Evolutionary conservation across 495 filamentous ascomycete genomes (phyloP).

Genomic region (Aspergillus heteromorphus): DNA sequence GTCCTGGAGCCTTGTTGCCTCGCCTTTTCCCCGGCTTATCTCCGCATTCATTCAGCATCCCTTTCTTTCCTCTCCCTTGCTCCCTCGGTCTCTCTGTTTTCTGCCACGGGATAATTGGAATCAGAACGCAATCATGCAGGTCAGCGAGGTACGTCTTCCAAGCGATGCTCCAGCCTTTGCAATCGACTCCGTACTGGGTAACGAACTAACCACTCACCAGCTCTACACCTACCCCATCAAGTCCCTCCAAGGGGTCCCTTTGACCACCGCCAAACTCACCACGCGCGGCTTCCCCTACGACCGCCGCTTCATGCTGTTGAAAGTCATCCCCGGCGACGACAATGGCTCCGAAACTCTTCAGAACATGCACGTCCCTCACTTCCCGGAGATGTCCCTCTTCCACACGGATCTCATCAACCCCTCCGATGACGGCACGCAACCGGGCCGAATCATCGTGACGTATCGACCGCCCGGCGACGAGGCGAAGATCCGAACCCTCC

Average conservation of each 20-base stretch:
- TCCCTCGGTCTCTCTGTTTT: too few relatives aligned
- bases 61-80: neutral
- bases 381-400: slow-evolving; percentile 65
- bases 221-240: slow-evolving; percentile 90
- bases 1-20: too few relatives aligned
- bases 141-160: slow-evolving; percentile 39
- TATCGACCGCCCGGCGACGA: slow-evolving; percentile 40
- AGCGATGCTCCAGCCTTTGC: neutral
- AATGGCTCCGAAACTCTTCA: slow-evolving; percentile 34
- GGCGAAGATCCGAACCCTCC: slow-evolving; percentile 26
- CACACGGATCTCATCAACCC: slow-evolving; percentile 48
- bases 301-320: slow-evolving; percentile 72
- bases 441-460: slow-evolving; percentile 49
- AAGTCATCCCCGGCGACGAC: slow-evolving; percentile 31
- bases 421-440: slow-evolving; percentile 11
- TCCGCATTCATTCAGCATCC: neutral
- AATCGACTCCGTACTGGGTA: neutral
- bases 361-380: slow-evolving; percentile 64
- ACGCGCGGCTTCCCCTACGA: slow-evolving; percentile 70
- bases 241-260: slow-evolving; percentile 60
- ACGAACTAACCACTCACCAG: slow-evolving; percentile 29
- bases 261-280: slow-evolving; percentile 52
- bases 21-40: neutral
- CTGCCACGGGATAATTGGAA: neutral
- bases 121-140: slow-evolving; percentile 17